Percentiles rank a stretch among this genome's conserved stretches.
Conservation (phyloP, 164 flowering plant genomes). For the Houttuynia cordata region DNA sequence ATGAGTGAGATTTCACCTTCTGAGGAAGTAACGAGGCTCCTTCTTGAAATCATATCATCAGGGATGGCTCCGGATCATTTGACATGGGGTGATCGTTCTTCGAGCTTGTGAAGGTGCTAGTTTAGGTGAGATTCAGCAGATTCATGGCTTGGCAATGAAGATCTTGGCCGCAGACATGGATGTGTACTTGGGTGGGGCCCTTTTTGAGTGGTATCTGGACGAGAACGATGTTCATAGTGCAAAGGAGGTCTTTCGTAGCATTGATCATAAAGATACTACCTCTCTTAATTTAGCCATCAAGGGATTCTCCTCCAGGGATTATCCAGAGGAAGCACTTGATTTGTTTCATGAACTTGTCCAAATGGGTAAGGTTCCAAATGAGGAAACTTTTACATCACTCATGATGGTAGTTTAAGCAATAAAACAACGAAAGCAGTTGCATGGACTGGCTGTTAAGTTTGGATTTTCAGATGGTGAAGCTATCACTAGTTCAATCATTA, state of each 20-base stretch:
- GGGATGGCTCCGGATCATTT: conserved; percentile 16
- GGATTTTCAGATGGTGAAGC: conserved; percentile 8
- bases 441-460: conserved; percentile 17
- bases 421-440: conserved; percentile 16
- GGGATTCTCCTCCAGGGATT: conserved; percentile 10
- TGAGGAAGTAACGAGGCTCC: conserved; percentile 6
- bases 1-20: conserved; percentile 13
- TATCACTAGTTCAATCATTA: conserved; percentile 15
- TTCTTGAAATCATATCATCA: conserved; percentile 10
- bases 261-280: conserved; percentile 12
- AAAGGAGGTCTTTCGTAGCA: conserved; percentile 7
- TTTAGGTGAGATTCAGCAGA: conserved; percentile 9
- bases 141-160: conserved; percentile 16
- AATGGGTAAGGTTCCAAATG: conserved; percentile 11
- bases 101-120: conserved; percentile 11
- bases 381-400: conserved; percentile 16
- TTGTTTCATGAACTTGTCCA: conserved; percentile 15
- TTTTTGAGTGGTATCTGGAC: conserved; percentile 13
- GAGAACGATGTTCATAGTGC: conserved; percentile 10
- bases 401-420: conserved; percentile 4
- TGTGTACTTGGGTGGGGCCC: conserved; percentile 17
- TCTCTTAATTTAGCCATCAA: conserved; percentile 19
- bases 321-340: conserved; percentile 7
- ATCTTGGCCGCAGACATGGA: conserved; percentile 8
- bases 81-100: conserved; percentile 16